phyloP scores from a whole-genome alignment of 139 green algal species.

The Mychonastes homosphaera region DNA sequence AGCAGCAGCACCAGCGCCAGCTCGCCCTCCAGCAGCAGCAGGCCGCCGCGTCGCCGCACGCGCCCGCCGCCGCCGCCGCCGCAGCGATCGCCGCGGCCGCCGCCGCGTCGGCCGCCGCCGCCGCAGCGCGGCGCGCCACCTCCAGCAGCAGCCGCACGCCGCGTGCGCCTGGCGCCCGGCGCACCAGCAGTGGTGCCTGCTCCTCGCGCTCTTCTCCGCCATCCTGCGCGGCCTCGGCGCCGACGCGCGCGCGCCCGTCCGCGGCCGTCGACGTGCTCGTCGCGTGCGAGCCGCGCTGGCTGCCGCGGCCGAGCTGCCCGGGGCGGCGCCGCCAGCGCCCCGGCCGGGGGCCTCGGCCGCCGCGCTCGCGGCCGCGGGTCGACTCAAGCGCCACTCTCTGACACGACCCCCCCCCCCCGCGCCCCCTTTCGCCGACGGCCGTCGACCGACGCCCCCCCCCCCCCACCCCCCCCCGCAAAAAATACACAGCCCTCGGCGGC shows the following conservation, averaged over 20 bases:
- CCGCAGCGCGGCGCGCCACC: background rate
- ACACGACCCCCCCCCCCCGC: no score
- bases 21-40: background rate
- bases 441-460: no score
- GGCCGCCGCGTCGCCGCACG: background rate
- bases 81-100: background rate
- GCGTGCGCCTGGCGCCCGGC: constrained; percentile 4
- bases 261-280: constrained; percentile 5
- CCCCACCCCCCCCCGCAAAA: no score
- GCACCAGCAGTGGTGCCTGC: constrained; percentile 21
- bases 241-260: background rate
- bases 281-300: constrained; percentile 4
- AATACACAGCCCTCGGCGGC: no score
- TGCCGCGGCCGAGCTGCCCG: background rate
- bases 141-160: constrained; percentile 9
- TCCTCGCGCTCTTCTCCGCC: background rate
- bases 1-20: background rate
- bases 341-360: no score
- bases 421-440: no score
- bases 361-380: no score
- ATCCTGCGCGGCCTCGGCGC: constrained; percentile 8
- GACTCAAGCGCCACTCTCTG: no score
- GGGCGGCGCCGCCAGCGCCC: background rate
- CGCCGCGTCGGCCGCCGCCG: no score
- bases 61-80: background rate